Evolutionary conservation across 192 early-diverging fungal species (phyloP), one percentile per base, ranked within the genome.

Genomic region (Globomyces pollinis-pini): DNA sequence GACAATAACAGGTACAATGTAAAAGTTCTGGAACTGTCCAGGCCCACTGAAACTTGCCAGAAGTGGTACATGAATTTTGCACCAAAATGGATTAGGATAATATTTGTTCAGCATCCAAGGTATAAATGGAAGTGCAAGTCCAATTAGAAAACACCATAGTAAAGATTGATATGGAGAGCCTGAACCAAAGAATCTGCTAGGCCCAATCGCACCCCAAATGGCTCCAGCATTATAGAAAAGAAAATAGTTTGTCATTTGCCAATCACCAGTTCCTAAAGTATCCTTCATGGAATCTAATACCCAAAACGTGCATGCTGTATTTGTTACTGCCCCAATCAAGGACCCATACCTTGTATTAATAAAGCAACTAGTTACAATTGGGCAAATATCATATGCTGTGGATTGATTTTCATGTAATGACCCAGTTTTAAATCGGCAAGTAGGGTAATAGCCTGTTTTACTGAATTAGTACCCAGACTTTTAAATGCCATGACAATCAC

Each of bases 321-420:
- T 83, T 34, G 86, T 57, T 38, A 86, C 54, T 49, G 73, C 77
- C n/a, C 75, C 71, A 47, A 88, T 47, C n/a, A 87, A 3, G 11
- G 85, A 83, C 28, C 79, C 79, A 26, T 71, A n/a, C n/a, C n/a
- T n/a, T n/a, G n/a, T n/a, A n/a, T n/a, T n/a, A n/a, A n/a, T n/a
- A n/a, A n/a, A n/a, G n/a, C n/a, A n/a, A n/a, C n/a, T n/a, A n/a
- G n/a, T n/a, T n/a, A 61, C 9, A 87, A 63, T 68, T 87, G 85
- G 12, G 69, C 59, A 29, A 67, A 53, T 41, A 85, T 79, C 74
- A 91, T 73, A 30, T 80, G 68, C 23, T 83, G 69, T 16, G 89
- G 89, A 42, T 88, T 71, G 16, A 84, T 74, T 63, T 86, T 84
- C 74, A 84, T 76, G 70, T 86, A 84, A 41, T 81, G 75, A 0